These are phyloP conservation scores for Phaeoacremonium minimum DNA, from an alignment of 2,329 filamentous ascomycete genomes.

Conservation along the genomic window DNA sequence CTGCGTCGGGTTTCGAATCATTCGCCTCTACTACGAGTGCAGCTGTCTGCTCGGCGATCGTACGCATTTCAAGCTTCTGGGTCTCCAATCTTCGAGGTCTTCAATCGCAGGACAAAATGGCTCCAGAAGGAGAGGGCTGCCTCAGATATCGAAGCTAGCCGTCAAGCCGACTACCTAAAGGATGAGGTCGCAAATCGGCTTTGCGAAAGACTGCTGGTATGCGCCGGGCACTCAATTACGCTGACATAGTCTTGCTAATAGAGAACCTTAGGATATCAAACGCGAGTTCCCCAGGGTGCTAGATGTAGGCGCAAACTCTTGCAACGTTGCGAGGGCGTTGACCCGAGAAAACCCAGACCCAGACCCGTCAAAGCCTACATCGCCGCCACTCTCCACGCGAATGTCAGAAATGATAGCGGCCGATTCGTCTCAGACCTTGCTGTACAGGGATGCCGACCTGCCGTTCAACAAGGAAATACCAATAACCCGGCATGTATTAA, in stretches of 20 bases:
- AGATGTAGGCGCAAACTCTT: slow-evolving; percentile 92
- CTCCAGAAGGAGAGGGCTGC: slow-evolving; percentile 88
- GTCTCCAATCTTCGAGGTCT: slow-evolving; percentile 79
- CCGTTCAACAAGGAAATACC: slow-evolving; percentile 71
- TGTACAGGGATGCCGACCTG: slow-evolving; percentile 73
- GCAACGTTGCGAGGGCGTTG: slow-evolving; percentile 84
- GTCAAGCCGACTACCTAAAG: slow-evolving; percentile 85
- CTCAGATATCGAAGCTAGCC: slow-evolving; percentile 61
- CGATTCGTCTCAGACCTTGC: slow-evolving; percentile 72
- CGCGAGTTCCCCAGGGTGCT: slow-evolving; percentile 79
- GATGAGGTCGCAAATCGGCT: slow-evolving; percentile 85
- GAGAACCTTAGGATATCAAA: slow-evolving; percentile 87
- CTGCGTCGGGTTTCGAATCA: too few species aligned
- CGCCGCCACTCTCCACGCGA: slow-evolving; percentile 63
- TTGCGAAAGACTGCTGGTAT: slow-evolving; percentile 77
- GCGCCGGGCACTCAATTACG: too few species aligned
- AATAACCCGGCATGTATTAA: slow-evolving; percentile 71
- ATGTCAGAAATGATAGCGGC: slow-evolving; percentile 74
- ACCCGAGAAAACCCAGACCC: slow-evolving; percentile 65
- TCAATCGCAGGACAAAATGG: slow-evolving; percentile 84
- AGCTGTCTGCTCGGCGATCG: slow-evolving; percentile 38
- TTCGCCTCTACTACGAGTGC: too few species aligned
- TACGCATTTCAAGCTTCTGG: slow-evolving; percentile 80
- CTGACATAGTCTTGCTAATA: slow-evolving; percentile 7
- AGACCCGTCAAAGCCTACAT: slow-evolving; percentile 47